These are phyloP conservation scores for Corylus avellana DNA, from an alignment of 306 rosid species.

Conservation along the genomic window DNA sequence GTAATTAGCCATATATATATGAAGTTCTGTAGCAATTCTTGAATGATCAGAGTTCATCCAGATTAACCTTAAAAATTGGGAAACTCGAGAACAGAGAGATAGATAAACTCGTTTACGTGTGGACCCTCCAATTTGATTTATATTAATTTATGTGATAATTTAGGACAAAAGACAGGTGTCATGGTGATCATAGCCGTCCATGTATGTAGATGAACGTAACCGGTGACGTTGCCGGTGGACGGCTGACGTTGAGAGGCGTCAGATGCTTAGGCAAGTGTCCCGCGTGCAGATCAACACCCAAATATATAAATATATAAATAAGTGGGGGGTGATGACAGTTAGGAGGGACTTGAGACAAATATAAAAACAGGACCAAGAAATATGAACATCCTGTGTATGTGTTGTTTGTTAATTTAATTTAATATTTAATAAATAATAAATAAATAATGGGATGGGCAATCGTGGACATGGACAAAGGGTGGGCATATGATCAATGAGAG, in stretches of 20 bases:
- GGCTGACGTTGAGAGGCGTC: slow-evolving; percentile 36
- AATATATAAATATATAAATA: too few species aligned
- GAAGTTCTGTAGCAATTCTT: background rate
- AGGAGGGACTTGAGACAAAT: background rate
- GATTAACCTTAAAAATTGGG: slow-evolving; percentile 1
- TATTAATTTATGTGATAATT: slow-evolving; percentile 23
- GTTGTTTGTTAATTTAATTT: slow-evolving; percentile 14
- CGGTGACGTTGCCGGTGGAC: background rate
- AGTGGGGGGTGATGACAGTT: slow-evolving; percentile 26
- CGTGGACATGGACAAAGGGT: slow-evolving; percentile 52
- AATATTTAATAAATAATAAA: too few species aligned
- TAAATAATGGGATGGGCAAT: slow-evolving; percentile 20
- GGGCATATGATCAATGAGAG: slow-evolving; percentile 38
- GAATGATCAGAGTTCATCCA: background rate
- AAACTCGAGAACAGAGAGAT: background rate
- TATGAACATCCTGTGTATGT: background rate
- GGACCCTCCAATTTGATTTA: slow-evolving; percentile 45
- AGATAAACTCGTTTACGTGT: slow-evolving; percentile 19
- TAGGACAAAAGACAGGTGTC: slow-evolving; percentile 33
- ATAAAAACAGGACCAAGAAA: slow-evolving; percentile 1
- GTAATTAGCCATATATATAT: background rate
- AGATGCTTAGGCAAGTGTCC: slow-evolving; percentile 37
- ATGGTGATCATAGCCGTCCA: slow-evolving; percentile 44
- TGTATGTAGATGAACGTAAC: slow-evolving; percentile 16
- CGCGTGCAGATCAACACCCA: slow-evolving; percentile 40